Base-by-base conservation (phyloP, 192 early-diverging fungal genomes). In the Podila epigama region DNA sequence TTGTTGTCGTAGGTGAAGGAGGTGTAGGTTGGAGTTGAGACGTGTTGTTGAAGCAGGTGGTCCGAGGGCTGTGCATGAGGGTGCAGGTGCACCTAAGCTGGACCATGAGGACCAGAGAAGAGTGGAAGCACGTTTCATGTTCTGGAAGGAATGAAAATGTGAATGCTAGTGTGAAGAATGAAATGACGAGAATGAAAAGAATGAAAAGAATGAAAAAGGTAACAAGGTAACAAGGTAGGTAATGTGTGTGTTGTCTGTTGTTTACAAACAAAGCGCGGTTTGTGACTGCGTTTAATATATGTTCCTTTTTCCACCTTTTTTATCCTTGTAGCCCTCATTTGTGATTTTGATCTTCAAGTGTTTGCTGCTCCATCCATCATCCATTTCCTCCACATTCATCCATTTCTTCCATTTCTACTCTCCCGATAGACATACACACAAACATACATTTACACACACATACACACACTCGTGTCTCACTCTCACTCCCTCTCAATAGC, bases 191-290 rank as follows among this genome's bases (percentile, higher is more conserved):
- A 44, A 50, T 13, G 44, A 31, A 61, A 61, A 32, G 31, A 48
- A 34, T n/a, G n/a, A 15, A 31, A 1, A 7, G 15, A n/a, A n/a
- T 13, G 48, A 27, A 37, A 31, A 29, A 32, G 28, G 25, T 20
- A 22, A 28, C 3, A 41, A 37, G 8, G 22, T 18, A 18, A 20
- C 58, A 42, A 31, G 40, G 28, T 27, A 10, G 22, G 18, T 6
- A 28, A 40, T 61, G 60, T 61, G 60, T 40, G 41, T 61, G 60
- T 32, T 40, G 15, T 61, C 41, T 61, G 44, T 61, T 61, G 41
- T 61, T 33, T 44, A n/a, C 13, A 42, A 42, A n/a, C n/a, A n/a
- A n/a, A n/a, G n/a, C n/a, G 41, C 41, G 41, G 41, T 58, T 35
- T 58, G 32, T 58, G 56, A n/a, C n/a, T n/a, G n/a, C n/a, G n/a